A percentile compares a stretch with the other conserved stretches of the same genome.
phyloP scores from a whole-genome alignment of 768 basidiomycete genomes.

The Mycena chlorophos region DNA sequence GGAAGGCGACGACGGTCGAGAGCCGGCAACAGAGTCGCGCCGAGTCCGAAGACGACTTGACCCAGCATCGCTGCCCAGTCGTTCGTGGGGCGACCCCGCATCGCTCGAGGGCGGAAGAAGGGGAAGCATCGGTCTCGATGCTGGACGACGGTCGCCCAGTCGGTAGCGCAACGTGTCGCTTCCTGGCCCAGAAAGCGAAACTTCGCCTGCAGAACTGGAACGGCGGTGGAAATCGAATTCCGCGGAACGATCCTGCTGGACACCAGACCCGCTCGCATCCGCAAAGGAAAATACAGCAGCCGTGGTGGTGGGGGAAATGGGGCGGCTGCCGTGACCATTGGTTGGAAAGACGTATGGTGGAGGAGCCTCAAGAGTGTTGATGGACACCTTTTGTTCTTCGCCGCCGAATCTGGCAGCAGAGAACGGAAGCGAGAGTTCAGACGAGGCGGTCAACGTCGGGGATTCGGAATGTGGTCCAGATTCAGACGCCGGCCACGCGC shows the following conservation, averaged over 20 bases:
- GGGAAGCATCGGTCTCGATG: slow-evolving; percentile 48
- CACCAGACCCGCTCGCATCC: slow-evolving; percentile 51
- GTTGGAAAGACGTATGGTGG: slow-evolving; percentile 66
- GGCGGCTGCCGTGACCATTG: slow-evolving; percentile 68
- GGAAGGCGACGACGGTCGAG: slow-evolving; percentile 50
- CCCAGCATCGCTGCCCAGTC: slow-evolving; percentile 59
- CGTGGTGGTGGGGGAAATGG: slow-evolving; percentile 68
- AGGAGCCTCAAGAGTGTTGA: slow-evolving; percentile 52
- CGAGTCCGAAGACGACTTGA: slow-evolving; percentile 49
- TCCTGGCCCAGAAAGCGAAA: slow-evolving; percentile 53
- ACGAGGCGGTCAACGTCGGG: slow-evolving; percentile 48
- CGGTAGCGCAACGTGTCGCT: slow-evolving; percentile 64
- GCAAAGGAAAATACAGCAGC: slow-evolving; percentile 65
- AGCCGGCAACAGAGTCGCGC: slow-evolving; percentile 43
- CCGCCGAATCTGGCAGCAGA: slow-evolving; percentile 40
- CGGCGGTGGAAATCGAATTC: slow-evolving; percentile 67
- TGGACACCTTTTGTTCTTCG: slow-evolving; percentile 59
- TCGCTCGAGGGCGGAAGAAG: slow-evolving; percentile 53
- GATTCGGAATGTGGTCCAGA: slow-evolving; percentile 52
- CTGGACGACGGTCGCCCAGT: slow-evolving; percentile 48
- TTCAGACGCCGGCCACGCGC: slow-evolving; percentile 47
- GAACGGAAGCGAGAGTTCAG: slow-evolving; percentile 19
- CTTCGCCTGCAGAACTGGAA: slow-evolving; percentile 54
- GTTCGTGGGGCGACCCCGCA: slow-evolving; percentile 51
- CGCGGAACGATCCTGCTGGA: slow-evolving; percentile 50